Base-by-base conservation (phyloP, 2,329 filamentous ascomycete genomes). In the Knoxdaviesia capensis region DNA sequence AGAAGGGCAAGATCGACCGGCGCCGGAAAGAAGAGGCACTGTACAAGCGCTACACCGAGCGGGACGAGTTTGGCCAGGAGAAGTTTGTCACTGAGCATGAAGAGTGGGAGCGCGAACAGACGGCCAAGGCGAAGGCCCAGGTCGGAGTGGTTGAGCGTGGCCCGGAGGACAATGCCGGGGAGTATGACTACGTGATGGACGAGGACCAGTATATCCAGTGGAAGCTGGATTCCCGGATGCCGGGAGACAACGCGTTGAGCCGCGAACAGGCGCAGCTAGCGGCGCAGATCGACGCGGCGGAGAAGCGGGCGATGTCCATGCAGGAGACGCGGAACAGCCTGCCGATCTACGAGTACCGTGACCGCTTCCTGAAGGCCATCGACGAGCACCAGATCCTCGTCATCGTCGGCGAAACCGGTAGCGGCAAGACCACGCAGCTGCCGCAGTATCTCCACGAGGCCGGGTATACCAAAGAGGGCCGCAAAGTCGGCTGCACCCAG, bases 101-200 rank as follows among this genome's bases (percentile, higher is more conserved):
- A 47, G 83, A 94, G 53, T 98, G 88, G 88, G 90, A 98, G 56
- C 66, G 75, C 44, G 88, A 96, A 54, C 88, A 96, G 60, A 72
- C 80, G 1, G 70, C 77, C 44, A 92, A 92, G 57, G 87, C 85
- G 5, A 90, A 88, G 56, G 77, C 84, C 1, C 86, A 94, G 55
- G 85, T 93, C 45, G 69, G 74, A 49, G 74, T 76, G 42, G 63
- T 75, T 0, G 84, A 92, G 53, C 70, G 78, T 34, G 20, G 20
- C 20, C 20, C 20, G 3, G 75, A 81, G 9, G 77, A 87, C 41
- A 77, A 86, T 8, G 41, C 39, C 3, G 34, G 36, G 34, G 79
- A 92, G 45, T 98, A 96, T 55, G 83, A 90, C 51, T 94, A 87
- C 54, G 82, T 98, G 9, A 77, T 98, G 55, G 90, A 98, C 51